Base-by-base conservation (phyloP, 768 basidiomycete genomes). In the Serendipita sp. region DNA sequence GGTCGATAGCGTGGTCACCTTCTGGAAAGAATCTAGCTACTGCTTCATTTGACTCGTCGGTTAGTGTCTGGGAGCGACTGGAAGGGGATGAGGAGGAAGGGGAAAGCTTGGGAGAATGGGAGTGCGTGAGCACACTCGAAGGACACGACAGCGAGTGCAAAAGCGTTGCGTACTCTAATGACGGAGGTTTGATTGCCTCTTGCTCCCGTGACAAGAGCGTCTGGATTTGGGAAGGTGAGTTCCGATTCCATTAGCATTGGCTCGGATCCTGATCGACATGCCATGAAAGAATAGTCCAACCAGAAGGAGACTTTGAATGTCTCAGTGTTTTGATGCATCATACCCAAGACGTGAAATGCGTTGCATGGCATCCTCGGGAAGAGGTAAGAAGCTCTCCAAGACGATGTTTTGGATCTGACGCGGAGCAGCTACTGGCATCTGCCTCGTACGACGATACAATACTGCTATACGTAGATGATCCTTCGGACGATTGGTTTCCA, bases 111-210 rank as follows among this genome's bases (percentile, higher is more conserved):
- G 89, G 85, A 65, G 87, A 89, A 63, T 95, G 92, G 92, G 92
- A 96, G 70, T 94, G 90, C 70, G 80, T 86, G 67, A 86, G 85
- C 58, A 81, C 87, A 45, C 74, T 97, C 24, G 92, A 97, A 72
- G 95, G 96, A 0, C 96, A 97, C 72, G 95, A 97, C 72, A 93
- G 41, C 64, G 95, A 99, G 73, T 97, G 94, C 77, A 98, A 98
- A 77, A 81, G 86, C 64, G 88, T 94, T 0, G 88, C 84, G 2
- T 97, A 87, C 74, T 91, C 88, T 10, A 76, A 71, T 65, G 69
- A 72, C 70, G 86, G 82, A 0, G 85, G 80, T 2, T 74, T 96
- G 30, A 78, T 99, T n/a, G 96, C 95, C 7, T 93, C 88, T 67
- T 97, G 94, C 72, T 89, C 89, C 69, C 79, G 96, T 66, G 96